Percentiles rank a stretch among this genome's conserved stretches.
phyloP scores from a whole-genome alignment of 1,284 basidiomycete genomes.

The Ceratobasidium sp. region DNA sequence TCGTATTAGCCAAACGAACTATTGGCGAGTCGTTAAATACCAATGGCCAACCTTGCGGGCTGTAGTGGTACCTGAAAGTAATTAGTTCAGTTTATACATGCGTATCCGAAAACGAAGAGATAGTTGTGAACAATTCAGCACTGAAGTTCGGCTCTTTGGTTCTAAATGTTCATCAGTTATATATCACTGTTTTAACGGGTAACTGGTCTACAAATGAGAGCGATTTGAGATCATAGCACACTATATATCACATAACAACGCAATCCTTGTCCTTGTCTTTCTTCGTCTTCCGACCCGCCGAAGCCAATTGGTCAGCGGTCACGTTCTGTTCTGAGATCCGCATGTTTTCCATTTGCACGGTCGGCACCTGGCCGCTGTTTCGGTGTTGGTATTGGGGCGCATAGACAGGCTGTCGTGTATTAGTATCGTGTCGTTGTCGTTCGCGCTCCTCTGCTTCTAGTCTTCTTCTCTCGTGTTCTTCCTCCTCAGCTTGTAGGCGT shows the following conservation, averaged over 20 bases:
- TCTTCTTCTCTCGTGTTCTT: constrained; percentile 60
- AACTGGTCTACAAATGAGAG: background rate
- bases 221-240: background rate
- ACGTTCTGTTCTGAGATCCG: constrained; percentile 46
- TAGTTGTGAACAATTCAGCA: background rate
- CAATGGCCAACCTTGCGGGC: too few relatives aligned
- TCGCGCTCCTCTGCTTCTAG: constrained; percentile 32
- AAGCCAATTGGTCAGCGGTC: constrained; percentile 40
- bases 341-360: constrained; percentile 49
- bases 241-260: constrained; percentile 71
- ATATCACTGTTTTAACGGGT: background rate
- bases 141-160: background rate
- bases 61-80: too few relatives aligned
- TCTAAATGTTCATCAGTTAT: background rate
- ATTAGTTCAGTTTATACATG: too few relatives aligned
- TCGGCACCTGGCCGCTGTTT: constrained; percentile 55
- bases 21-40: too few relatives aligned
- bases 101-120: too few relatives aligned
- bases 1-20: too few relatives aligned
- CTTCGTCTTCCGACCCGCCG: constrained; percentile 54
- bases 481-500: constrained; percentile 81
- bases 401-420: constrained; percentile 52
- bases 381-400: constrained; percentile 60
- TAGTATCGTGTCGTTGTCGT: background rate
- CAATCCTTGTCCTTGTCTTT: constrained; percentile 73